Evolutionary conservation across 164 flowering plant genomes (phyloP), one percentile per base, ranked within the genome.

Genomic region (Brasenia schreberi): DNA sequence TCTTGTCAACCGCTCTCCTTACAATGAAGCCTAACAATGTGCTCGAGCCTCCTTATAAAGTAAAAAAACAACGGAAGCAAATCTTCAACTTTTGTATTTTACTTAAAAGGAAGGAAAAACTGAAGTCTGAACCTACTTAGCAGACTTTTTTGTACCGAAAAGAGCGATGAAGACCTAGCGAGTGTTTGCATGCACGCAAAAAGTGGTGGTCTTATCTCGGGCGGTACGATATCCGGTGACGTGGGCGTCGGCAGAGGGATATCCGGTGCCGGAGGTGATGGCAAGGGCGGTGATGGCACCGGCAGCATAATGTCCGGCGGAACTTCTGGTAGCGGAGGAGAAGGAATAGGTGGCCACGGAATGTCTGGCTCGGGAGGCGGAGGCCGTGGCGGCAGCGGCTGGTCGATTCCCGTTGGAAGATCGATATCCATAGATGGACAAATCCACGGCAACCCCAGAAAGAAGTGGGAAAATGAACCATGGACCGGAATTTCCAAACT

Each of bases 191-290:
- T 23, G 27, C 27, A 23, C 2, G 27, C 0, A 23, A 23, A 23
- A 23, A 23, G 27, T 16, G 70, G 72, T 14, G 72, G 72, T 1
- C 4, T 19, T 5, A 59, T 49, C 61, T 70, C 68, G 5, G 70
- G 70, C 18, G 71, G 71, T 45, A 33, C n/a, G 23, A 53, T 68
- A 64, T 53, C 71, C 16, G 62, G 68, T 17, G 68, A 42, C 2
- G 27, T 23, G 27, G 27, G 27, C 27, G 27, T 23, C 19, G 68
- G 68, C 39, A 65, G 11, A 5, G 68, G 68, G 9, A 70, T 59
- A 23, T 70, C 72, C 11, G 68, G 68, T 6, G 5, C 23, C 10
- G 72, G 60, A 6, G 68, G 68, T 2, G 68, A 27, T 11, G 72
- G 64, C 5, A 64, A 11, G 0, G 65, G 64, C 19, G 52, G 27